Percentiles rank a stretch among this genome's conserved stretches.
Evolutionary conservation across 1,284 basidiomycete genomes (phyloP).

Genomic region (Tetrapyrgos nigripes): DNA sequence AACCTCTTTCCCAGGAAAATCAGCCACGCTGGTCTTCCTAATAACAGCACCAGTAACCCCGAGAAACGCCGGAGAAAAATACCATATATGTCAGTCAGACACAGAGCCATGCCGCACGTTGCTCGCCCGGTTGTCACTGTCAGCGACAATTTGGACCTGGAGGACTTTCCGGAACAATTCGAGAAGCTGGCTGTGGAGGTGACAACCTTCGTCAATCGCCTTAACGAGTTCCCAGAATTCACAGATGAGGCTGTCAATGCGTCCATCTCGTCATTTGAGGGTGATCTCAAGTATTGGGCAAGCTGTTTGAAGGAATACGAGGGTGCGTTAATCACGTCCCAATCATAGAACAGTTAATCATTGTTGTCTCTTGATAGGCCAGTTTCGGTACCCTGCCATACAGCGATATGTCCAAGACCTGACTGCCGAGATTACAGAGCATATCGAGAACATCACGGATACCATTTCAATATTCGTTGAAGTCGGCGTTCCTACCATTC

Average conservation of each 20-base stretch:
- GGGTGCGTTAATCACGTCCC: slow-evolving; percentile 39
- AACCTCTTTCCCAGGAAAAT: slow-evolving; percentile 73
- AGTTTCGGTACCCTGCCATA: slow-evolving; percentile 73
- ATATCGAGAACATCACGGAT: slow-evolving; percentile 69
- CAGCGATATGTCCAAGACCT: slow-evolving; percentile 77
- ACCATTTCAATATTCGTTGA: slow-evolving; percentile 74
- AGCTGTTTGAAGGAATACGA: slow-evolving; percentile 69
- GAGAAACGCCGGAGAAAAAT: slow-evolving; percentile 17
- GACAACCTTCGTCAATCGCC: slow-evolving; percentile 64
- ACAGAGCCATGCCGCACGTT: slow-evolving; percentile 50
- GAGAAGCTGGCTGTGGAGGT: slow-evolving; percentile 65
- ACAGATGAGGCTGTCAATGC: slow-evolving; percentile 74
- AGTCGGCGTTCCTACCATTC: slow-evolving; percentile 77
- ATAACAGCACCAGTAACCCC: background rate
- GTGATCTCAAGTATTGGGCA: slow-evolving; percentile 77
- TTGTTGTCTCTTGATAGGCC: slow-evolving; percentile 49
- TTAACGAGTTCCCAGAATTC: slow-evolving; percentile 80
- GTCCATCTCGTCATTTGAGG: slow-evolving; percentile 68
- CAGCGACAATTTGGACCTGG: slow-evolving; percentile 62
- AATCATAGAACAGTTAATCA: slow-evolving; percentile 9
- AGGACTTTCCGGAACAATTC: slow-evolving; percentile 69
- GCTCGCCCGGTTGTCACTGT: slow-evolving; percentile 58
- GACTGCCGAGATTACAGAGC: slow-evolving; percentile 70
- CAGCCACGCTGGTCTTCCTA: slow-evolving; percentile 39
- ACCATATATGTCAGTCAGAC: slow-evolving; percentile 19